Conservation (phyloP, 371 early-diverging fungal species). For the Smittium mucronatum region DNA sequence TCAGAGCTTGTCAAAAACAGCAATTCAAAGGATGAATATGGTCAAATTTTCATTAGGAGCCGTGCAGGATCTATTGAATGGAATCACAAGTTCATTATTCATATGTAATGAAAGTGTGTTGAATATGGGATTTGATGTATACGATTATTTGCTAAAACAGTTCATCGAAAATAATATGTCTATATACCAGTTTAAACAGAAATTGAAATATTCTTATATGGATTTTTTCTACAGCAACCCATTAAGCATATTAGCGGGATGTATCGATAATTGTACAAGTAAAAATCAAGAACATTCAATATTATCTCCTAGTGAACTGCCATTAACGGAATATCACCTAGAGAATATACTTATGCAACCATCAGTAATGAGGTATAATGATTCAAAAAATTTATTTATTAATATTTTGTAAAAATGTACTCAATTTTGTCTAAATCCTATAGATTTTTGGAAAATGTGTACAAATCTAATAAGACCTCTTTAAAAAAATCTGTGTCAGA, state of each 20-base stretch:
- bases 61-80: constrained; percentile 58
- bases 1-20: constrained; percentile 57
- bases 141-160: constrained; percentile 59
- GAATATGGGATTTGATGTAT: constrained; percentile 52
- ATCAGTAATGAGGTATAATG: constrained; percentile 46
- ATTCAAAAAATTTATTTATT: not conserved
- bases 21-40: constrained; percentile 51
- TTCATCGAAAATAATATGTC: constrained; percentile 68
- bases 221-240: constrained; percentile 77
- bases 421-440: not conserved
- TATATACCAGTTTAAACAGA: constrained; percentile 50
- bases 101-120: constrained; percentile 38
- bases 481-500: constrained; percentile 20
- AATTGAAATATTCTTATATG: constrained; percentile 71
- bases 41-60: constrained; percentile 66
- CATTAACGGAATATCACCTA: constrained; percentile 23
- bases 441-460: constrained; percentile 11
- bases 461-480: not conserved
- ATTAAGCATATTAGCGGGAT: constrained; percentile 45
- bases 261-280: constrained; percentile 8
- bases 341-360: constrained; percentile 58
- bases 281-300: constrained; percentile 9
- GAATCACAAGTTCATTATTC: constrained; percentile 51
- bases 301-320: constrained; percentile 18
- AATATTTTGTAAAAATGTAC: not conserved